Base-by-base conservation (phyloP, 495 filamentous ascomycete genomes). In the Neurospora sp. region DNA sequence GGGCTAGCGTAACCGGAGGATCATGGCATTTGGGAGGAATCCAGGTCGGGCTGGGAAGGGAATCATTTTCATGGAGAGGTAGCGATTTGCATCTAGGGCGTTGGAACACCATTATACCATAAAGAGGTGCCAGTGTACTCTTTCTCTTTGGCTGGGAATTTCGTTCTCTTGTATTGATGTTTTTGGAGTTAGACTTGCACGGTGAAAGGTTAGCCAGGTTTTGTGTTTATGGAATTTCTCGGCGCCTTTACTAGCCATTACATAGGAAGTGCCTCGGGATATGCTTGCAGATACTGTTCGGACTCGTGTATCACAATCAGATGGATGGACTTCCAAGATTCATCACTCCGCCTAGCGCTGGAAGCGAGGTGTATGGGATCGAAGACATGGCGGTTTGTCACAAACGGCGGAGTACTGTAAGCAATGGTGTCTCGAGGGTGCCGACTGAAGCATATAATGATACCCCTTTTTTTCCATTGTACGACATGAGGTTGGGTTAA, bases 21-120 rank as follows among this genome's bases (percentile, higher is more conserved):
- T 35, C 11, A 31, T 62, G 27, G 27, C 31, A 72, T 66, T 23
- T 59, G 31, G 23, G 42, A 69, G 44, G 42, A 41, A 35, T 38
- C 31, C 27, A 1, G 44, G 71, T 27, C 39, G 31, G 40, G 71
- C 71, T 20, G 54, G 54, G 54, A 62, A 35, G 54, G 54, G 27
- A 3, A 62, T 69, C 31, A 44, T 35, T 54, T 72, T 72, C 23
- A 38, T 38, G 40, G 42, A 20, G n/a, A 54, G 27, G 31, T n/a
- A 72, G 38, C 42, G 71, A 54, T 66, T 72, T 62, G 54, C 54
- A 62, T 31, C 23, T 62, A 62, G 54, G 54, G 54, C 54, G 54
- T 62, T 62, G 54, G 54, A 8, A 18, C 54, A 62, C 54, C 70
- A 31, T 44, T 46, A 71, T 71, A 71, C 31, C 40, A 71, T 71